Conservation (phyloP, 306 rosid genomes). For the Rosa lucieae region DNA sequence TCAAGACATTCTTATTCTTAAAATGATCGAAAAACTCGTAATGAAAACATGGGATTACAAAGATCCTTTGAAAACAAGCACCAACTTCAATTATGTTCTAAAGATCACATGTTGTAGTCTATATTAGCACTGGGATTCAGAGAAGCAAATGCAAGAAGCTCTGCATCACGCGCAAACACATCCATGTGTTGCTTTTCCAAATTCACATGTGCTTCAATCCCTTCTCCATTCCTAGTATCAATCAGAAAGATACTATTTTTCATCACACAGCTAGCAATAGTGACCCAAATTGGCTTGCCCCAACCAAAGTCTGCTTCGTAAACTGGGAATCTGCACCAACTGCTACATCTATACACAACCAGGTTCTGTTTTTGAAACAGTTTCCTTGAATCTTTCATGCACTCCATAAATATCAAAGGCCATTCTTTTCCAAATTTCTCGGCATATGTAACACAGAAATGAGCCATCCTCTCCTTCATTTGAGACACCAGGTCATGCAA, state of each 20-base stretch:
- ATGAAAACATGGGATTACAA: neutral
- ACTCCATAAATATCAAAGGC: constrained; percentile 9
- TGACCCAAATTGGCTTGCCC: constrained; percentile 35
- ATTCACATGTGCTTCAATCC: constrained; percentile 27
- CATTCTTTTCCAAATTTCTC: constrained; percentile 21
- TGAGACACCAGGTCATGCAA: constrained; percentile 29
- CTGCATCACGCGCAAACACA: constrained; percentile 15
- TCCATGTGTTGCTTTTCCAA: constrained; percentile 21
- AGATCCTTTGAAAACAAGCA: neutral
- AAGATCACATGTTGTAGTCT: neutral
- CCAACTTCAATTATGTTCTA: neutral
- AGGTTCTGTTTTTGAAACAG: neutral
- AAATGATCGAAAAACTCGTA: neutral
- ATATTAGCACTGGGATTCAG: constrained; percentile 10
- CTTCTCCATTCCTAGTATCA: constrained; percentile 28
- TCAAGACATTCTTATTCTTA: neutral
- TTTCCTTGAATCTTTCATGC: constrained; percentile 9
- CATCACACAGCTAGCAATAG: neutral
- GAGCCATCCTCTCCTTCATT: constrained; percentile 9
- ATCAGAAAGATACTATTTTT: constrained; percentile 23
- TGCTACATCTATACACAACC: constrained; percentile 16
- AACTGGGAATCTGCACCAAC: constrained; percentile 34
- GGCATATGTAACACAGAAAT: constrained; percentile 8
- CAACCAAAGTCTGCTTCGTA: constrained; percentile 38
- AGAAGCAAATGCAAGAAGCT: constrained; percentile 23